Percentiles rank a stretch among this genome's conserved stretches.
Evolutionary conservation across 495 filamentous ascomycete genomes (phyloP).

Genomic region (Hypoxylon lienhwacheense): DNA sequence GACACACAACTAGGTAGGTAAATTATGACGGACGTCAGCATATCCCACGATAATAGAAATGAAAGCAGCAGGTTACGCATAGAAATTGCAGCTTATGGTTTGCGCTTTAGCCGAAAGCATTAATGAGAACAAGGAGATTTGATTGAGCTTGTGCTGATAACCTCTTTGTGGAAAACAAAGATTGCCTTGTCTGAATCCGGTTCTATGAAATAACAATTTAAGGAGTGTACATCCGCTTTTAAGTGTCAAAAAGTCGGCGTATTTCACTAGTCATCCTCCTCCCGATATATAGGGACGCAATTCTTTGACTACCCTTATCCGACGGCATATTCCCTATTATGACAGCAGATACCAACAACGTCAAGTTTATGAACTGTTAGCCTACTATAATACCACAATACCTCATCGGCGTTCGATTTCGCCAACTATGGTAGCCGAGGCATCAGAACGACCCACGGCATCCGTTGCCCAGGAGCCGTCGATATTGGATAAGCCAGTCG

Average conservation of each 20-base stretch:
- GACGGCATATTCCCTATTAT: no score
- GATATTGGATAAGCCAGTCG: background rate
- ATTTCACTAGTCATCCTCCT: background rate
- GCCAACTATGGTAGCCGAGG: background rate
- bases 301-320: no score
- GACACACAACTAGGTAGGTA: no score
- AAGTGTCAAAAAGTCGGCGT: constrained; percentile 9
- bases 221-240: constrained; percentile 13
- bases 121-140: constrained; percentile 10
- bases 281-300: background rate
- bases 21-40: no score
- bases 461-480: no score
- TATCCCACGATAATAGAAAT: background rate
- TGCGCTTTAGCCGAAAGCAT: constrained; percentile 6
- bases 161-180: constrained; percentile 12
- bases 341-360: no score
- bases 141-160: no score
- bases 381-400: no score
- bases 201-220: background rate
- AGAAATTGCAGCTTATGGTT: background rate
- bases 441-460: no score
- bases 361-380: no score
- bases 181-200: constrained; percentile 16
- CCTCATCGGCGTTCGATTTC: no score
- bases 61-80: background rate